Evolutionary conservation across 805 yeast genomes (phyloP), one percentile per base, ranked within the genome.

Genomic region (Sugiyamaella smithiae): DNA sequence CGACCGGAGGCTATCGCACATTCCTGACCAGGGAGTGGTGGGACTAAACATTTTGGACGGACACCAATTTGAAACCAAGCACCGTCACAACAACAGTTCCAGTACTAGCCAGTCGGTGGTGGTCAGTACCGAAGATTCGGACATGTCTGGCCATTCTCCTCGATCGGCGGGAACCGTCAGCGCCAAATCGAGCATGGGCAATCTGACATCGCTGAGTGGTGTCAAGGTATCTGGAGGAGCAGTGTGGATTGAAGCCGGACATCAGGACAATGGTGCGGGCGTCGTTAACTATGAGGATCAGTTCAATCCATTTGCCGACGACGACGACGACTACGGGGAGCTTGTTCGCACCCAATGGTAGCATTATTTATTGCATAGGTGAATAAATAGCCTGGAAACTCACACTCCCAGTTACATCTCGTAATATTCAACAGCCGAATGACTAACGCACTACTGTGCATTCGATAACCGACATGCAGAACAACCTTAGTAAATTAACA

Each of bases 211-310:
- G 5, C 5, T 16, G 38, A 26, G n/a, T n/a, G 38, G 19, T 4
- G 19, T 16, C 12, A 19, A 4, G 19, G 22, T 35, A 19, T 16
- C 38, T 3, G 22, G 38, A 11, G 43, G 43, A 3, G 43, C 29
- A 3, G 43, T 40, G 22, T 40, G 43, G 43, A 40, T 40, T 40
- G 43, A 28, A 35, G 38, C 38, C 20, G 28, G 28, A 6, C 25
- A 37, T 23, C 16, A 6, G 26, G 14, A 9, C 25, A 28, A 26
- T 26, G 38, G 17, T 22, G 17, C 38, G 24, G 41, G 28, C 14
- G 26, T 20, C 14, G 33, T 16, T 8, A 32, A 32, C 31, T 8
- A 12, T 14, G 33, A 40, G 14, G 43, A 40, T 17, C 7, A 16
- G 14, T 40, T 40, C 12, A 26, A 40, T 26, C 43, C 43, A 14